Conservation (phyloP, 2,329 filamentous ascomycete genomes). For the Fusarium temperatum region DNA sequence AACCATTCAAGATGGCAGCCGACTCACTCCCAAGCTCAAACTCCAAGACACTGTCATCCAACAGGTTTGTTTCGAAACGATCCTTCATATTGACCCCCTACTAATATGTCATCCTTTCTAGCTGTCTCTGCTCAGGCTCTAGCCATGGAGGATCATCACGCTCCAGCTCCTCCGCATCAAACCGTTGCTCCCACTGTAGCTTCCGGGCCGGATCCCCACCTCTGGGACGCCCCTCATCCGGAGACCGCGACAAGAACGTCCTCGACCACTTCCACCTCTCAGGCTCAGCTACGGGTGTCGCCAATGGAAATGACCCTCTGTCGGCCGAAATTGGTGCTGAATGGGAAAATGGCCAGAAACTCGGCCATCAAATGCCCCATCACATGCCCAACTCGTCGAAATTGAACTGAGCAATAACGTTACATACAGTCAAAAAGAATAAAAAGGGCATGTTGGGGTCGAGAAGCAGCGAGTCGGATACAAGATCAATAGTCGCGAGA, state of each 20-base stretch:
- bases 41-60: not conserved
- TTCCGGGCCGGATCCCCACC: not conserved
- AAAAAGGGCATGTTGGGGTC: not conserved
- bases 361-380: not conserved
- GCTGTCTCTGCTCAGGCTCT: not conserved
- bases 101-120: not conserved
- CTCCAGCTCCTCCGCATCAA: not conserved
- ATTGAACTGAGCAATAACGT: not conserved
- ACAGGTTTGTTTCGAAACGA: not conserved
- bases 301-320: not conserved
- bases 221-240: not conserved
- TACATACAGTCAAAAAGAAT: not conserved
- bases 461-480: not conserved
- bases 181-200: not conserved
- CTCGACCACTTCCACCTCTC: not conserved
- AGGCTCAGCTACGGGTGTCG: not conserved
- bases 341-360: not conserved
- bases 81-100: not conserved
- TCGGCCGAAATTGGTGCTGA: not conserved
- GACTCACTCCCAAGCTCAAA: not conserved
- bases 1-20: not conserved
- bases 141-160: not conserved
- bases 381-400: not conserved
- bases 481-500: conserved; percentile 7
- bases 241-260: not conserved